Base-by-base conservation (phyloP, 495 filamentous ascomycete species). In the Massariosphaeria phaeospora region DNA sequence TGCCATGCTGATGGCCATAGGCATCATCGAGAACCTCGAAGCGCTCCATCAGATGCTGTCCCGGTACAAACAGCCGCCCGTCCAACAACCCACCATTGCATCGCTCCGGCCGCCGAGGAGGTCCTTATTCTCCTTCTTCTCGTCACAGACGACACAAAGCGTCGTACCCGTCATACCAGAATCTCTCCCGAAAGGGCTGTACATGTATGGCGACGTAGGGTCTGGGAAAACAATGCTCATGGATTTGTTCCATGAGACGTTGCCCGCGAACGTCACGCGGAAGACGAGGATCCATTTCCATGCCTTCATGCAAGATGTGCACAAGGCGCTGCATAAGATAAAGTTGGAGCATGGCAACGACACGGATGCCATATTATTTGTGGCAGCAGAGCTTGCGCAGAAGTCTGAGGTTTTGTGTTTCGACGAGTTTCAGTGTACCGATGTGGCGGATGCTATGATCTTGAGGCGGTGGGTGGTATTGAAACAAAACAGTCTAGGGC, bases 221-320 rank as follows among this genome's bases (percentile, higher is more conserved):
- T 91, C 89, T 64, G 94, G 94, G 38, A 99, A 99, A 77, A 97
- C 94, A 1, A 99, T 99, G 94, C 74, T 99, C 58, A 97, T 99
- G 93, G 94, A 99, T 66, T 75, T 99, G 63, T 97, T 99, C 71
- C 96, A 89, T 72, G 89, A 97, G 48, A 95, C 91, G 1, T 72
- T 99, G 45, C 93, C 93, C 3, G 64, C 73, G 12, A 83, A 86
- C 62, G 89, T 98, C 57, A 78, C 72, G 51, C 79, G 81, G 34
- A 96, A 95, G 75, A 94, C 85, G n/a, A 79, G 93, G 13, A 95
- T 97, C 60, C 93, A 98, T 74, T 98, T 98, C 72, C 89, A 97
- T 74, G 95, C 94, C 69, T 98, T 97, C 76, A 98, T 98, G 91
- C 93, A 98, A 71, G 88, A 95, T 71, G 88, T 97, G 54, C 93